Base-by-base conservation (phyloP, 2,329 filamentous ascomycete species). In the Fusarium nurragi region DNA sequence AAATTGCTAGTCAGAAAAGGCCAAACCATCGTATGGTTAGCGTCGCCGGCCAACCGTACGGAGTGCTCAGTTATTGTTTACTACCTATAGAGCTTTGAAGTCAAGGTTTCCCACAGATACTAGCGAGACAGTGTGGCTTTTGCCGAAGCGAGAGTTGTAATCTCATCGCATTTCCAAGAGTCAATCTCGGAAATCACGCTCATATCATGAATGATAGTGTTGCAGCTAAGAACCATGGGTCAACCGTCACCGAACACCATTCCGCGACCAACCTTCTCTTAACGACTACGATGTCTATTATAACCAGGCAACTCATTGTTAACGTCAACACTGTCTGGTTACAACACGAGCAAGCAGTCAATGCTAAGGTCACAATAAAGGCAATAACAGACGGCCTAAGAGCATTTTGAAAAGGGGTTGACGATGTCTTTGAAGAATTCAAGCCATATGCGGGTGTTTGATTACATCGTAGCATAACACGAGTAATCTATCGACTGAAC, bases 391-490 rank as follows among this genome's bases (percentile, higher is more conserved):
- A 46, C 53, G 50, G 46, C 30, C 40, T 68, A 69, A 68, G 53
- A 49, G 56, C 58, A 40, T 60, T 56, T 38, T 40, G 44, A 53
- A 68, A 67, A 61, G 53, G 65, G 60, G 68, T 32, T 19, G 45
- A 23, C 22, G 37, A 60, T 56, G 39, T 52, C 47, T 58, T 46
- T 52, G 18, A 39, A 37, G 39, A 43, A 43, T 51, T 36, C 44
- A 60, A 56, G 28, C 47, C 54, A 59, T 59, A 49, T 67, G 52
- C 43, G 37, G 41, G 40, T 55, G 54, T 67, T 71, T 71, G 48
- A 71, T 71, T 71, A 60, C 66, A 65, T 57, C 58, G 45, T 60
- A 40, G 54, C 49, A 65, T 57, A 61, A 60, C 54, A 53, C 59
- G 53, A 67, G 54, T 48, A 47, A 47, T 41, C 47, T 55, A 45